Evolutionary conservation across 441 rosid species (phyloP), one percentile per base, ranked within the genome.

Genomic region (Arabidopsis lyrata): DNA sequence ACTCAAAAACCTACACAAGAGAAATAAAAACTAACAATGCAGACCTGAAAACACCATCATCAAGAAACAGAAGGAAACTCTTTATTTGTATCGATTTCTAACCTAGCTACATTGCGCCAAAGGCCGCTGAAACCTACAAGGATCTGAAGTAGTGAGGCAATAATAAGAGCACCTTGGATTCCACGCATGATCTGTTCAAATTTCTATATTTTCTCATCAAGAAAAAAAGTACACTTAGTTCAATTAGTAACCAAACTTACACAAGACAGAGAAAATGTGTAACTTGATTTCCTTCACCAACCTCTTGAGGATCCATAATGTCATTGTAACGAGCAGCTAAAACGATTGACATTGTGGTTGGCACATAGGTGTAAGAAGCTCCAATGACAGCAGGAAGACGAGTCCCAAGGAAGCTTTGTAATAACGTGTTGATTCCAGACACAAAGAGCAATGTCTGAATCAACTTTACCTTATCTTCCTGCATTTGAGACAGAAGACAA

Each of bases 111-210:
- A 65, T 90, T 94, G 47, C 97, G 92, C 99, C 99, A 92, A 56
- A 95, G 93, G 56, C 97, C 97, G 62, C 99, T 95, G 82, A 92
- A 92, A 52, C 99, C 99, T 20, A 95, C 87, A 64, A 90, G 89
- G 80, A 92, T 92, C 75, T 95, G 97, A 77, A 95, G 99, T 34
- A 89, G 80, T 36, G 99, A 92, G 61, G 99, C 89, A 36, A 84
- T 85, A 66, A 94, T 90, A 34, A 92, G 88, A 16, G 97, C 74
- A 66, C 97, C 97, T 82, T 94, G 99, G 35, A 83, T 89, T 63
- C 97, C 94, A 77, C 97, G 84, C 97, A 94, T 94, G 73, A 66
- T 90, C 83, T 78, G 85, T 77, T 84, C 81, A 78, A 94, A 94
- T 80, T 75, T 83, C 98, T 94, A 92, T 67, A 69, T 15, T 9